These are phyloP conservation scores for Erodium trifolium DNA, from an alignment of 441 rosid species.

Conservation along the genomic window DNA sequence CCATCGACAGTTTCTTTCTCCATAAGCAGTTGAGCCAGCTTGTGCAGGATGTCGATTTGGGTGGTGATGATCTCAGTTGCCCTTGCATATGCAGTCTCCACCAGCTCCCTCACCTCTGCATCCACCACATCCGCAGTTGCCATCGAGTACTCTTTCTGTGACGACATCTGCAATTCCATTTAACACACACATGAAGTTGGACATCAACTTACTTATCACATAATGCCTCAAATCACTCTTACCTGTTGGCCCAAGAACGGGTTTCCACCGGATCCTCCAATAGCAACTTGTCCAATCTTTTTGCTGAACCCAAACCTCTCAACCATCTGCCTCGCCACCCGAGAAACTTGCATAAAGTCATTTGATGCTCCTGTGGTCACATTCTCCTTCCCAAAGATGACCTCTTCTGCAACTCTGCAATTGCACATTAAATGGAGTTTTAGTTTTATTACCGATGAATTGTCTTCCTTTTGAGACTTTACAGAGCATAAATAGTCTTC, in stretches of 20 bases:
- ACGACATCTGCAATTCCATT: conserved; percentile 52
- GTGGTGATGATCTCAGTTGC: conserved; percentile 63
- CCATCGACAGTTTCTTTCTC: neutral
- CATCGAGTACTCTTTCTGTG: conserved; percentile 96
- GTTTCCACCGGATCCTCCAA: conserved; percentile 88
- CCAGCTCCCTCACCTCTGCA: conserved; percentile 77
- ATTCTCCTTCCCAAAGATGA: conserved; percentile 75
- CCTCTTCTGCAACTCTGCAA: conserved; percentile 80
- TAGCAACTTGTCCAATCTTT: conserved; percentile 87
- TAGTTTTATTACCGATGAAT: too few relatives aligned
- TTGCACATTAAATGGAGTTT: neutral
- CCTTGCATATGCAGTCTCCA: conserved; percentile 64
- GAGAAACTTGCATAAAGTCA: conserved; percentile 90
- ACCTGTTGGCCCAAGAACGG: conserved; percentile 95
- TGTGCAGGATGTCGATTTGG: conserved; percentile 51
- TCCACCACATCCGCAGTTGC: conserved; percentile 92
- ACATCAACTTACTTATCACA: too few relatives aligned
- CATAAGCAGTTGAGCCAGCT: conserved; percentile 4
- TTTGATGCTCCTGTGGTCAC: conserved; percentile 96
- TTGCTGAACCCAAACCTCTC: conserved; percentile 94
- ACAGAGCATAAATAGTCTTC: neutral
- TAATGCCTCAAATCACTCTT: neutral
- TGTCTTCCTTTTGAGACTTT: too few relatives aligned
- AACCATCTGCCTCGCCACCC: conserved; percentile 98
- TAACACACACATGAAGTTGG: too few relatives aligned